These are phyloP conservation scores for Botrytis paeoniae DNA, from an alignment of 2,329 filamentous ascomycete species.

Conservation along the genomic window DNA sequence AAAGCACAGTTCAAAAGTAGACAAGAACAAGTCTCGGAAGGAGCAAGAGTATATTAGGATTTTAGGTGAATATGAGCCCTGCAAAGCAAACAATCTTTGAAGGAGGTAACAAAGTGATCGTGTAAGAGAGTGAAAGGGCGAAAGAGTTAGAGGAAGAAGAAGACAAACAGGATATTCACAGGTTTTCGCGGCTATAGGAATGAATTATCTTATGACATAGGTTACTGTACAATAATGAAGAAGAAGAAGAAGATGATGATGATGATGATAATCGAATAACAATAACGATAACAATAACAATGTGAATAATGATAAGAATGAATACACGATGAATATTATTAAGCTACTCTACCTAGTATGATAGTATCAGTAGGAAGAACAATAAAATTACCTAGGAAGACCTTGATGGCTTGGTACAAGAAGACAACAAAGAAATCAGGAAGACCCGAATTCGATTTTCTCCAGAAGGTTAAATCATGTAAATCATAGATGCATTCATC, in stretches of 20 bases:
- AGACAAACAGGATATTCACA: not conserved
- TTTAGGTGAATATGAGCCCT: not conserved
- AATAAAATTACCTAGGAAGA: not conserved
- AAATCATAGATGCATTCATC: not conserved
- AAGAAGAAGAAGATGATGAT: not conserved
- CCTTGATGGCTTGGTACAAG: not conserved
- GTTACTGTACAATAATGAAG: not conserved
- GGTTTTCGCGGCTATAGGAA: not conserved
- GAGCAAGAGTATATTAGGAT: not conserved
- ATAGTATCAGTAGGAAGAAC: not conserved
- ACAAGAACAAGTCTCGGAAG: not conserved
- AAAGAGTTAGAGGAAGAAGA: not conserved
- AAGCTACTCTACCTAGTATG: not conserved
- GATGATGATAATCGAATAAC: not conserved
- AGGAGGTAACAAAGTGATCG: not conserved
- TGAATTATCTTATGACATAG: not conserved
- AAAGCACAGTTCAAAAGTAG: not conserved
- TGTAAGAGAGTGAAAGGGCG: not conserved
- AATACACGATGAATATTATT: not conserved
- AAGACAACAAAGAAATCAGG: not conserved
- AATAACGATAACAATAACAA: not conserved
- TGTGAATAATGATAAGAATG: not conserved
- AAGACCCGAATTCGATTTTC: not conserved
- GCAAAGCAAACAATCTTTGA: not conserved
- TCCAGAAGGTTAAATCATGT: not conserved